These are phyloP conservation scores for Anthracocystis panici-leucophaei DNA, from an alignment of 1,284 basidiomycete genomes.

Conservation along the genomic window DNA sequence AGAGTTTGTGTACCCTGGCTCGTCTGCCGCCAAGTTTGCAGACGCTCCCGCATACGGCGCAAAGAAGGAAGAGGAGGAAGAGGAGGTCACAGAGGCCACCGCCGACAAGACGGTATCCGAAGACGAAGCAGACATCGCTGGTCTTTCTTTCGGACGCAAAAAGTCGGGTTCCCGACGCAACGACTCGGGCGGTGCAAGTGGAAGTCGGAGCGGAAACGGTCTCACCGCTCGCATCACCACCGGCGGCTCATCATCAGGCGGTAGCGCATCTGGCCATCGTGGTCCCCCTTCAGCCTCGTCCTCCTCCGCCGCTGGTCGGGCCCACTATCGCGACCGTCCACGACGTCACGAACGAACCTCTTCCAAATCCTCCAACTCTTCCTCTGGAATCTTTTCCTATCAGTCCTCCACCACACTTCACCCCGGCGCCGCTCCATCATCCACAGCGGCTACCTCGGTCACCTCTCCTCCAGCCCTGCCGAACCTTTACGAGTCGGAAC, in stretches of 20 bases:
- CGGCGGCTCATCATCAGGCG: slow-evolving; percentile 34
- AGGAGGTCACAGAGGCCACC: not conserved
- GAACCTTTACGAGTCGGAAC: slow-evolving; percentile 38
- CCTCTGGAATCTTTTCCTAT: slow-evolving; percentile 32
- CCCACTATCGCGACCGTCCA: slow-evolving; percentile 54
- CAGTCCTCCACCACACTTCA: slow-evolving; percentile 18
- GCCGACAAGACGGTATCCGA: slow-evolving; percentile 42
- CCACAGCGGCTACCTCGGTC: slow-evolving; percentile 23
- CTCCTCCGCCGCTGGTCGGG: slow-evolving; percentile 12
- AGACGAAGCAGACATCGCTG: slow-evolving; percentile 63
- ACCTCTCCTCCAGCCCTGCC: slow-evolving; percentile 16
- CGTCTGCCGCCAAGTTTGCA: not conserved
- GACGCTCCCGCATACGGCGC: not conserved
- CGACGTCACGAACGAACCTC: slow-evolving; percentile 51
- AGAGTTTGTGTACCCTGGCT: slow-evolving; percentile 9
- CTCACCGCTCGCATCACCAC: slow-evolving; percentile 13
- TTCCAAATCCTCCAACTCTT: slow-evolving; percentile 39
- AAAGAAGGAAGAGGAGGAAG: not conserved
- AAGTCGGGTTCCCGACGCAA: slow-evolving; percentile 14
- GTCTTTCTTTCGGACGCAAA: slow-evolving; percentile 54
- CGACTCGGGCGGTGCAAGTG: slow-evolving; percentile 23
- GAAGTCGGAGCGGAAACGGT: slow-evolving; percentile 30
- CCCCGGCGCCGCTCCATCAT: slow-evolving; percentile 3
- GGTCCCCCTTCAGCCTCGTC: slow-evolving; percentile 11
- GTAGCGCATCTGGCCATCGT: slow-evolving; percentile 25